phyloP scores from a whole-genome alignment of 2,329 filamentous ascomycete genomes.

The Fusarium sp. region DNA sequence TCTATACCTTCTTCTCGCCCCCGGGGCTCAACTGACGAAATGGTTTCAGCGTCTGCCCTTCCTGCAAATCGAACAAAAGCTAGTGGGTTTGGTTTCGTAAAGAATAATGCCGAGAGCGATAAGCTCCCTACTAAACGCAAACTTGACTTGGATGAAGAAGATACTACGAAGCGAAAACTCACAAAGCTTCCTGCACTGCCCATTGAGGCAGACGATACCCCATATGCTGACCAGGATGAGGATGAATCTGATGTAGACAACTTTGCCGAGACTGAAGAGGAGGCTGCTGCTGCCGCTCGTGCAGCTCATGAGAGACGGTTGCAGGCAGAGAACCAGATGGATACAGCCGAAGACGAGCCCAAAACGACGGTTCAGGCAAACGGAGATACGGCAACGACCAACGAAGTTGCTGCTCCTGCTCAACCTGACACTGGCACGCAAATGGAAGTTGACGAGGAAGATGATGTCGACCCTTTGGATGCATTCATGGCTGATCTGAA shows the following conservation, averaged over 20 bases:
- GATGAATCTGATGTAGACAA: slow-evolving; percentile 81
- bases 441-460: slow-evolving; percentile 71
- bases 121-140: slow-evolving; percentile 78
- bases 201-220: slow-evolving; percentile 71
- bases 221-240: slow-evolving; percentile 73
- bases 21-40: slow-evolving; percentile 43
- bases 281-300: slow-evolving; percentile 85
- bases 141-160: slow-evolving; percentile 88
- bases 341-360: slow-evolving; percentile 55
- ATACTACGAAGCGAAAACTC: slow-evolving; percentile 86
- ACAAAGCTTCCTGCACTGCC: slow-evolving; percentile 87
- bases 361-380: slow-evolving; percentile 49
- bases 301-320: slow-evolving; percentile 85
- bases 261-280: slow-evolving; percentile 87
- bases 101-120: slow-evolving; percentile 72
- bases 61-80: slow-evolving; percentile 80
- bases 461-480: slow-evolving; percentile 90
- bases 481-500: slow-evolving; percentile 90
- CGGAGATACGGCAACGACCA: slow-evolving; percentile 45
- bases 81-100: slow-evolving; percentile 85
- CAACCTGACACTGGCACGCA: slow-evolving; percentile 52
- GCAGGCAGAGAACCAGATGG: slow-evolving; percentile 62
- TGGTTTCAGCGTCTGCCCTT: slow-evolving; percentile 62
- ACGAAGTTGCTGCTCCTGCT: slow-evolving; percentile 33
- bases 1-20: neutral